phyloP scores from a whole-genome alignment of 2,329 filamentous ascomycete genomes.

The Alternaria panax region DNA sequence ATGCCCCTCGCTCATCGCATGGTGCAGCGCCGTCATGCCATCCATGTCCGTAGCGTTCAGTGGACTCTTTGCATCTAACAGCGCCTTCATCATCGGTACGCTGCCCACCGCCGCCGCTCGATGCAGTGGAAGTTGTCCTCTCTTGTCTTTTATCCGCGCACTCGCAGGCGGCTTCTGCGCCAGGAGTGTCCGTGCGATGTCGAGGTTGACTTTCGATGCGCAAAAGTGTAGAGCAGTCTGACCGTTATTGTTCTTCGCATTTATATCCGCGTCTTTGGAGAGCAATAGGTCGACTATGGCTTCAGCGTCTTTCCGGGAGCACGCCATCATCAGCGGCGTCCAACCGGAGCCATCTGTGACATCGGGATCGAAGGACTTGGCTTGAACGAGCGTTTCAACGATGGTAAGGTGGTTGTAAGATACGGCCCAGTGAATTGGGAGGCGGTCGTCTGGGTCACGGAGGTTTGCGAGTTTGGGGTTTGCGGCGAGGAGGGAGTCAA shows the following conservation, averaged over 20 bases:
- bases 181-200: slow-evolving; percentile 80
- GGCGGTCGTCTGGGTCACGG: slow-evolving; percentile 83
- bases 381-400: slow-evolving; percentile 73
- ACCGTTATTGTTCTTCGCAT: slow-evolving; percentile 72
- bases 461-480: slow-evolving; percentile 79
- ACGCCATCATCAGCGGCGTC: slow-evolving; percentile 85
- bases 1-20: slow-evolving; percentile 77
- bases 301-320: slow-evolving; percentile 75
- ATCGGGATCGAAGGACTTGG: slow-evolving; percentile 82
- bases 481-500: slow-evolving; percentile 77
- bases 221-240: slow-evolving; percentile 93
- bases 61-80: slow-evolving; percentile 81
- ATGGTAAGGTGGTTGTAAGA: slow-evolving; percentile 83
- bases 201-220: slow-evolving; percentile 86
- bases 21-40: slow-evolving; percentile 89
- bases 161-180: slow-evolving; percentile 70
- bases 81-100: slow-evolving; percentile 81
- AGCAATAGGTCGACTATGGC: slow-evolving; percentile 72
- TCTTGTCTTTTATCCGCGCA: slow-evolving; percentile 79
- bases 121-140: slow-evolving; percentile 90
- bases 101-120: slow-evolving; percentile 90
- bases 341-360: slow-evolving; percentile 81
- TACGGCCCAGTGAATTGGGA: slow-evolving; percentile 92
- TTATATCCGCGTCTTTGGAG: slow-evolving; percentile 73
- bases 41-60: slow-evolving; percentile 82